Evolutionary conservation across 1,284 basidiomycete species (phyloP).

Genomic region (Marasmius tenuissimus): DNA sequence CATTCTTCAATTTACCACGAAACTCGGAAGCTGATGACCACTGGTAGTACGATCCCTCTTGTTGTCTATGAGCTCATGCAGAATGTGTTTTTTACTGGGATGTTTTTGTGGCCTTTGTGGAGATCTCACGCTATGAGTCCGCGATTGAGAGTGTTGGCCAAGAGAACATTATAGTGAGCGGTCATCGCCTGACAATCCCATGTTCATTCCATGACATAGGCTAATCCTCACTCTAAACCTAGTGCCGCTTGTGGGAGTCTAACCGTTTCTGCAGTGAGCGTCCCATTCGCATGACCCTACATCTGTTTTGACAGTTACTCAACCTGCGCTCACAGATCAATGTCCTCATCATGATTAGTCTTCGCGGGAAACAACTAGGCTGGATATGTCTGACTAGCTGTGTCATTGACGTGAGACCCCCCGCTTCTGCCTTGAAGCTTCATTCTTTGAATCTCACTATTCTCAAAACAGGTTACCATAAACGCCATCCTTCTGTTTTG

Average conservation of each 20-base stretch:
- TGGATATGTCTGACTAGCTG: conserved; percentile 12
- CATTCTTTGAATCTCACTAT: conserved; percentile 8
- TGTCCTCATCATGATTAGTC: conserved; percentile 3
- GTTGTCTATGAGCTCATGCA: conserved; percentile 8
- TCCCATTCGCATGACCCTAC: neutral
- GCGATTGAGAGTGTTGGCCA: conserved; percentile 4
- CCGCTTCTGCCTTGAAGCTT: conserved; percentile 2
- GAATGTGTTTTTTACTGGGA: conserved; percentile 10
- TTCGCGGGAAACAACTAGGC: conserved; percentile 8
- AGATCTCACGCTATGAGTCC: conserved; percentile 8
- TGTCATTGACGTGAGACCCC: conserved; percentile 4
- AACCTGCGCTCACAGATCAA: conserved; percentile 1
- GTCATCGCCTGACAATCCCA: neutral
- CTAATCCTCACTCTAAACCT: neutral
- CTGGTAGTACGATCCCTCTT: conserved; percentile 5
- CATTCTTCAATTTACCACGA: neutral
- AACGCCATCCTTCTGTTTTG: neutral
- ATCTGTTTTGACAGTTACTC: neutral
- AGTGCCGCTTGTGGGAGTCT: conserved; percentile 11
- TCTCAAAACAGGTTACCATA: neutral
- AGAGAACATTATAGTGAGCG: conserved; percentile 8
- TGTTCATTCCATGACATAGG: neutral
- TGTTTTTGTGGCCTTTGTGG: conserved; percentile 14
- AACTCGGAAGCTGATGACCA: neutral
- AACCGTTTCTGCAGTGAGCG: conserved; percentile 7